Base-by-base conservation (phyloP, 1,139 yeast genomes). In the Taiozyma sp. region DNA sequence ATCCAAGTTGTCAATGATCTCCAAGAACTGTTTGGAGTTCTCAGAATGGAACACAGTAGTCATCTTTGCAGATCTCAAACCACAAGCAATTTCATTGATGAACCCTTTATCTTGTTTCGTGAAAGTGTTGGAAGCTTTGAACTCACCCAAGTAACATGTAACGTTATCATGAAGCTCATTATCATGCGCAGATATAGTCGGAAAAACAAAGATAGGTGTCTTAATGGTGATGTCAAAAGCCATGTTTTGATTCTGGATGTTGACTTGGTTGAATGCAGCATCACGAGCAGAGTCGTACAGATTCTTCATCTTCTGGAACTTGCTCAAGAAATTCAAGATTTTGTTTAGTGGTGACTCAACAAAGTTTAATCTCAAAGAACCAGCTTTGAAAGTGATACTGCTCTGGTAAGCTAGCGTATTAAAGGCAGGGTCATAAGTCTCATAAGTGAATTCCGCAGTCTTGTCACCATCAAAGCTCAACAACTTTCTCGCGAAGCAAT, bases 261-360 rank as follows among this genome's bases (percentile, higher is more conserved):
- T 64, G 2, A 68, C 69, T 55, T 79, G 83, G 51, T 80, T 74
- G 63, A 82, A 73, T 0, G 98, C 97, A 13, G 91, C 88, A 60
- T 86, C 89, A 54, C 99, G 77, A 0, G 98, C 96, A 19, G 80
- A 73, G 61, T 93, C 99, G 65, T 86, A 93, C 16, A 91, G 75
- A 2, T 82, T 81, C 66, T 93, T 93, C 97, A 93, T 89, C 59
- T 79, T 79, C 53, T 83, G 85, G 63, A 95, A 88, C 60, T 87
- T 87, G 57, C 80, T 80, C 60, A 89, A 70, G 62, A 83, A 91
- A 34, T 78, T 75, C 43, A 86, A 65, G 11, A 93, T 78, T 56
- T 84, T 79, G 43, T 83, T 76, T 57, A 89, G 76, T 0, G 98
- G 87, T 55, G 83, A 86, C 61, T 91, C 97, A 24, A 89, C 81